phyloP scores from a whole-genome alignment of 495 filamentous ascomycete genomes.

The Aspergillus biplanus region DNA sequence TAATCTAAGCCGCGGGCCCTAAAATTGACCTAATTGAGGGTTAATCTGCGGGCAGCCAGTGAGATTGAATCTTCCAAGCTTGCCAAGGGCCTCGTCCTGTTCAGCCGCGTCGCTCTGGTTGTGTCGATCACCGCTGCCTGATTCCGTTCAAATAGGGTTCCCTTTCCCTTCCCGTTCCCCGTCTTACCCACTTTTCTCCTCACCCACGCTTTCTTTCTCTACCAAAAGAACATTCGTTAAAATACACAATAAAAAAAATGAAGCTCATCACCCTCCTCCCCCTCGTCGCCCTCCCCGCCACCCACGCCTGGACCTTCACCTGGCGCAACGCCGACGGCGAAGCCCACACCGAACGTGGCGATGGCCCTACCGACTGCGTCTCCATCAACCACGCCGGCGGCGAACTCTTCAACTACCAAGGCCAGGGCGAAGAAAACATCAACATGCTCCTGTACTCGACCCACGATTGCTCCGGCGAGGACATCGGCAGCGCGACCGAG shows the following conservation, averaged over 20 bases:
- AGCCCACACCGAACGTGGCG: constrained; percentile 17
- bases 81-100: neutral
- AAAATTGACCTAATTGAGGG: neutral
- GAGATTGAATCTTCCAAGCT: too few species aligned
- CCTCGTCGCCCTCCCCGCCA: constrained; percentile 15
- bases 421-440: constrained; percentile 25
- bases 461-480: constrained; percentile 20
- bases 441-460: constrained; percentile 31
- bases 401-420: constrained; percentile 23
- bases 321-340: constrained; percentile 25
- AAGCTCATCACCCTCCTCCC: constrained; percentile 21
- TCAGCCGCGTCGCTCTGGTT: neutral
- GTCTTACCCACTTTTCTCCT: too few species aligned
- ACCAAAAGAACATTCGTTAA: neutral
- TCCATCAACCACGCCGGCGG: constrained; percentile 26
- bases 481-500: constrained; percentile 25
- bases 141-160: neutral
- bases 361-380: constrained; percentile 27
- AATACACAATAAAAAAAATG: constrained; percentile 11
- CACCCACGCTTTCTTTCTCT: neutral
- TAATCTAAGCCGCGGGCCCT: too few species aligned
- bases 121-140: neutral
- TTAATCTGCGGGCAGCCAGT: neutral
- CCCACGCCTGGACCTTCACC: constrained; percentile 28
- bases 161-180: too few species aligned